Base-by-base conservation (phyloP, 2,329 filamentous ascomycete species). In the Didymella arachidicola region DNA sequence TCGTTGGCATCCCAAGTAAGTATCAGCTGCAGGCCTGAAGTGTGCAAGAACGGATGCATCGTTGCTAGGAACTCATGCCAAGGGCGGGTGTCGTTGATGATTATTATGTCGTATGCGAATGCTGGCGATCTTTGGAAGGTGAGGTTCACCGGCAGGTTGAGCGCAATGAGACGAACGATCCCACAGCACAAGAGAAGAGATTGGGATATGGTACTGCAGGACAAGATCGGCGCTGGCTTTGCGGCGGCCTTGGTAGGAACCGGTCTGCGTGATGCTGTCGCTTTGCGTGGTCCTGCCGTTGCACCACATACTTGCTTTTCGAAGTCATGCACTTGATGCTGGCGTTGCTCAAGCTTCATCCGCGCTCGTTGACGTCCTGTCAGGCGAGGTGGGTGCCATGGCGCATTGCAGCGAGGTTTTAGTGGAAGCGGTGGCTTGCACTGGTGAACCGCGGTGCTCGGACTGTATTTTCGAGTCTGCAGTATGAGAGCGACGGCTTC, bases 401-500 rank as follows among this genome's bases (percentile, higher is more conserved):
- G 29, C 44, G 12, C 22, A 10, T 14, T 18, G 25, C n/a, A 26
- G 6, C 34, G 34, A 8, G 10, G n/a, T 22, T 26, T 27, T 12
- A 27, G 6, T 16, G 25, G 25, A n/a, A 27, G 29, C 29, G 18
- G 12, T 25, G 11, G 29, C 18, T 22, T 25, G 29, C 18, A 25
- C 29, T 22, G 27, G n/a, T 46, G 34, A n/a, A n/a, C 4, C 12
- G 11, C 18, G 12, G 30, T 14, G 22, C 1, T 29, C 14, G 42
- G 50, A 25, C 39, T 29, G 22, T 39, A n/a, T 12, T n/a, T 26
- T 22, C 30, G 19, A 2, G 29, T 29, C 4, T 18, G 41, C 7
- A 53, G 41, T 14, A 53, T 19, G n/a, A 38, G 14, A 10, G 34
- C 22, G 16, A 53, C 29, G 19, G 39, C 49, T 29, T 53, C 49